A percentile compares a stretch with the other conserved stretches of the same genome.
Evolutionary conservation across 352 stramenopile species (phyloP).

Genomic region (Pythium insidiosum): DNA sequence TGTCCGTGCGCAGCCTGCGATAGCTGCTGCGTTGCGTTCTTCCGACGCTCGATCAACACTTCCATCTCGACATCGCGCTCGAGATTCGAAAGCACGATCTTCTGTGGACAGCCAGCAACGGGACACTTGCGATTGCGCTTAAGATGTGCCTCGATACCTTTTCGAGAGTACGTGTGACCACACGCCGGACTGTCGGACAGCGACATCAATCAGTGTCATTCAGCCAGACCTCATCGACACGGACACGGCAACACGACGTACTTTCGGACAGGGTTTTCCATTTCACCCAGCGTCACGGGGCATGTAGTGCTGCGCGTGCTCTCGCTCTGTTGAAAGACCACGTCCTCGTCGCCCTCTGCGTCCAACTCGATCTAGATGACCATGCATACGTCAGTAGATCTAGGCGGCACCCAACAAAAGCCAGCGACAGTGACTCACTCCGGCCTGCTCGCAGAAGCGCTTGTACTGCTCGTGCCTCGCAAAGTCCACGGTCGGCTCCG

Average conservation of each 20-base stretch:
- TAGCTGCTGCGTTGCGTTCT: too few species aligned
- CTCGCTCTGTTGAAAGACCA: conserved; percentile 77
- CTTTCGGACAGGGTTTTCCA: conserved; percentile 72
- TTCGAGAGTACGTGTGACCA: conserved; percentile 75
- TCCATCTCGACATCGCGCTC: conserved; percentile 86
- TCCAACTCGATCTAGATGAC: conserved; percentile 60
- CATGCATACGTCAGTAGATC: background rate
- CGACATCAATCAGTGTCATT: background rate
- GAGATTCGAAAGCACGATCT: conserved; percentile 40
- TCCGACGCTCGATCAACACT: conserved; percentile 56
- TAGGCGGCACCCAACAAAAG: background rate
- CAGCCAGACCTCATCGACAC: background rate
- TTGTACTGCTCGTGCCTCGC: conserved; percentile 71
- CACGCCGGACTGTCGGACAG: conserved; percentile 39
- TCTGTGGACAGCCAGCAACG: conserved; percentile 66
- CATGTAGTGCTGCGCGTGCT: conserved; percentile 65
- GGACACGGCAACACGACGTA: conserved; percentile 19
- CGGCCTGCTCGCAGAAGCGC: conserved; percentile 65
- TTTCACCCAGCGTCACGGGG: conserved; percentile 76
- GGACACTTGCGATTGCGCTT: conserved; percentile 70
- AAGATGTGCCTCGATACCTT: conserved; percentile 66
- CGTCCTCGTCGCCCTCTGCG: conserved; percentile 61
- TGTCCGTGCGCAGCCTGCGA: too few species aligned
- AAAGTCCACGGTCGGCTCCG: conserved; percentile 46
- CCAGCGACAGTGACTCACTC: conserved; percentile 23